These are phyloP conservation scores for Arabis alpina DNA, from an alignment of 345 rosid species.

Conservation along the genomic window DNA sequence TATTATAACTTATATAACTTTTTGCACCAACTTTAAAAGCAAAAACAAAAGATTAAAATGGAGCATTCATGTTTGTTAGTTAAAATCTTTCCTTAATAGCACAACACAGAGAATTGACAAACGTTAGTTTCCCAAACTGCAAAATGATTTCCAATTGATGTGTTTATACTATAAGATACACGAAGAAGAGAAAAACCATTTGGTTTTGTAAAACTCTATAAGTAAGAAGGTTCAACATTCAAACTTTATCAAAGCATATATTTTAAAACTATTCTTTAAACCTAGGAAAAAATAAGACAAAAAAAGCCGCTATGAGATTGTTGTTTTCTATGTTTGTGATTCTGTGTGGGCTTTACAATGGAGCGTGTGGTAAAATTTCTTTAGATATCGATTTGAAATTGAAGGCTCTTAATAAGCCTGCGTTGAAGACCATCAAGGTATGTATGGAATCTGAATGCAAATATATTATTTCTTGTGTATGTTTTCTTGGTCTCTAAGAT, in stretches of 20 bases:
- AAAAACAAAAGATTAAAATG: no score
- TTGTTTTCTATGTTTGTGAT: conserved; percentile 13
- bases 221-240: neutral
- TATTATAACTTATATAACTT: no score
- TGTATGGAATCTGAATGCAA: neutral
- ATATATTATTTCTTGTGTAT: neutral
- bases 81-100: neutral
- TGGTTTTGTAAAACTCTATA: neutral
- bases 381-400: conserved; percentile 44
- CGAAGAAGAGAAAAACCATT: neutral
- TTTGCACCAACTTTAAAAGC: no score
- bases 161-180: neutral
- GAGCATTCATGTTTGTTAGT: conserved; percentile 7
- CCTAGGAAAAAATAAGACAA: neutral
- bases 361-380: conserved; percentile 12
- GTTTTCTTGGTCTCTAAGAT: neutral
- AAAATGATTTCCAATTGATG: neutral
- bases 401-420: conserved; percentile 55
- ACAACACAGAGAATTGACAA: conserved; percentile 11
- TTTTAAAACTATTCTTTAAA: conserved; percentile 1
- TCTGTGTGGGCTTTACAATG: conserved; percentile 22
- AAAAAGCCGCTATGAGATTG: conserved; percentile 11
- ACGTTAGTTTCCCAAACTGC: conserved; percentile 4
- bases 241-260: neutral
- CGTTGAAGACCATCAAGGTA: conserved; percentile 51